phyloP scores from a whole-genome alignment of 2,329 filamentous ascomycete species.

The Coniochaeta ligniaria region DNA sequence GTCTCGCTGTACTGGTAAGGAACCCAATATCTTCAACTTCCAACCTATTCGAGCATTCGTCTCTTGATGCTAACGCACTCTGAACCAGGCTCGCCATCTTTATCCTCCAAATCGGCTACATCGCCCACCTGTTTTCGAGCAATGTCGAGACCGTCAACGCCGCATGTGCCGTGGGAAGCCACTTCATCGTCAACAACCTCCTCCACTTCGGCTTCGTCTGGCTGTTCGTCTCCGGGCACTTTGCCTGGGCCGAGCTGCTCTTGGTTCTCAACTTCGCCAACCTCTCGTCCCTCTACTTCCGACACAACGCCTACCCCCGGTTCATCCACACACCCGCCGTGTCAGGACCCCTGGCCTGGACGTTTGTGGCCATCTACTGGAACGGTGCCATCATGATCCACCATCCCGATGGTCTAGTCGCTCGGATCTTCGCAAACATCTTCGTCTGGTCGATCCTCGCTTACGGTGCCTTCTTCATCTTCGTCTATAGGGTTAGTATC shows the following conservation, averaged over 20 bases:
- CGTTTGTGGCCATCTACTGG: conserved; percentile 82
- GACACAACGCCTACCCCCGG: conserved; percentile 62
- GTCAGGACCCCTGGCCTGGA: conserved; percentile 77
- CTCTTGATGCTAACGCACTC: background rate
- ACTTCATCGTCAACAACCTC: conserved; percentile 83
- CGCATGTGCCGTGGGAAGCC: conserved; percentile 70
- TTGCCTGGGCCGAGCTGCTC: conserved; percentile 69
- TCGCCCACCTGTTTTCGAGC: conserved; percentile 67
- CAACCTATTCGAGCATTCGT: background rate
- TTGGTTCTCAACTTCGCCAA: conserved; percentile 78
- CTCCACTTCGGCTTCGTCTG: conserved; percentile 76
- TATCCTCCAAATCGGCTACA: conserved; percentile 67
- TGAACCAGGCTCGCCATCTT: conserved; percentile 60
- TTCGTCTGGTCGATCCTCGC: conserved; percentile 79
- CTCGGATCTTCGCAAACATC: conserved; percentile 77
- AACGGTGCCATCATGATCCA: conserved; percentile 76
- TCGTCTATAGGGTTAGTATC: conserved; percentile 56
- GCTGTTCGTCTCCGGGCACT: conserved; percentile 71
- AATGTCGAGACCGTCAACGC: conserved; percentile 56
- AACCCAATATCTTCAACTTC: background rate
- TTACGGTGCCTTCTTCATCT: conserved; percentile 71
- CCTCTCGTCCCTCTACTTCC: conserved; percentile 71
- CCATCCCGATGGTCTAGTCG: conserved; percentile 57
- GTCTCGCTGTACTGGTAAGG: conserved; percentile 68
- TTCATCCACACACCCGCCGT: conserved; percentile 72